Conservation (phyloP, 192 early-diverging fungal species). For the Gaertneriomyces semiglobifer region DNA sequence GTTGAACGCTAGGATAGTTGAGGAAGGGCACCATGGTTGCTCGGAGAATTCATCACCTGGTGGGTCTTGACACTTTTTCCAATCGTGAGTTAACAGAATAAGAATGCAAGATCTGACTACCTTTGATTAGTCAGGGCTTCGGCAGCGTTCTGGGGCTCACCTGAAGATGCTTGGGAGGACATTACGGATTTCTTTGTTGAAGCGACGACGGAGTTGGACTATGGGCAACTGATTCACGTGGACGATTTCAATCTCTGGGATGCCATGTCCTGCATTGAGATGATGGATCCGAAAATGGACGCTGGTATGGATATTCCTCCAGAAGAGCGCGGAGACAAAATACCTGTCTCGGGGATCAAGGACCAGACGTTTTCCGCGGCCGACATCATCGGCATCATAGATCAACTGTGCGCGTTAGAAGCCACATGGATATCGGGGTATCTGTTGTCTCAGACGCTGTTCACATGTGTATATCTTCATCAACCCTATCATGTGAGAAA, state of each 20-base stretch:
- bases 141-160: too few species aligned
- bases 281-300: constrained; percentile 43
- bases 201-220: constrained; percentile 21
- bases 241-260: constrained; percentile 28
- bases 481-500: neutral
- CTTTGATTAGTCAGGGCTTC: too few species aligned
- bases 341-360: constrained; percentile 15
- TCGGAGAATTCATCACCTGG: too few species aligned
- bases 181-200: constrained; percentile 21
- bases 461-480: constrained; percentile 31
- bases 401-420: constrained; percentile 20
- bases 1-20: too few species aligned
- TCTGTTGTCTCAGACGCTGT: constrained; percentile 26
- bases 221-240: constrained; percentile 13
- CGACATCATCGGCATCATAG: constrained; percentile 31
- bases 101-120: too few species aligned
- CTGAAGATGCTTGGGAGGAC: constrained; percentile 12
- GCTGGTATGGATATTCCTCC: constrained; percentile 26
- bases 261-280: constrained; percentile 31
- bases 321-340: neutral
- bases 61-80: too few species aligned
- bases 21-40: too few species aligned
- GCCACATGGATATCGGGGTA: constrained; percentile 27
- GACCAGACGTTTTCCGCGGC: neutral
- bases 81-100: too few species aligned